A percentile compares a stretch with the other conserved stretches of the same genome.
These are phyloP conservation scores for Cladophialophora psammophila DNA, from an alignment of 2,329 filamentous ascomycete species.

Conservation along the genomic window DNA sequence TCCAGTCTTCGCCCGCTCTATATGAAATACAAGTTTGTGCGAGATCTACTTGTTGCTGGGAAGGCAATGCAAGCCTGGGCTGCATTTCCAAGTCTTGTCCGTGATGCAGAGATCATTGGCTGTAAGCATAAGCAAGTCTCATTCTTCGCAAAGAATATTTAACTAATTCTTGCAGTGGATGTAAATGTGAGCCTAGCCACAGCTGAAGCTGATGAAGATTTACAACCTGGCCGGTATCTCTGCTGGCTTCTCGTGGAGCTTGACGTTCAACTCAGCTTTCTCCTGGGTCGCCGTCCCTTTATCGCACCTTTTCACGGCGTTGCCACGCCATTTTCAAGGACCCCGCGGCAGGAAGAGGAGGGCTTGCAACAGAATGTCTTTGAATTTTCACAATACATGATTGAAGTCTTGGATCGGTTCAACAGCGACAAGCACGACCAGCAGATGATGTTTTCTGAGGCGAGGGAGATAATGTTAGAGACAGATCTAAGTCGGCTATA, in stretches of 20 bases:
- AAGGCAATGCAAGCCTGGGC: constrained; percentile 32
- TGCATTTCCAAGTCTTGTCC: constrained; percentile 26
- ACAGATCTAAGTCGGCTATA: constrained; percentile 19
- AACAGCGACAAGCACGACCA: constrained; percentile 6
- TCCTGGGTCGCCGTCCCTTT: constrained; percentile 31
- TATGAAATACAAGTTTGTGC: constrained; percentile 21
- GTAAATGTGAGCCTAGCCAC: background rate
- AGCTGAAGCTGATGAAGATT: constrained; percentile 2
- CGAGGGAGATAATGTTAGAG: constrained; percentile 16
- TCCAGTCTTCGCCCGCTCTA: constrained; percentile 23
- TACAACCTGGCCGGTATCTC: constrained; percentile 28
- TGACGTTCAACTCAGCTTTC: constrained; percentile 32
- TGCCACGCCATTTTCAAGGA: constrained; percentile 13
- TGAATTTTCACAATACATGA: constrained; percentile 29
- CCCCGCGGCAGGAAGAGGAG: constrained; percentile 15
- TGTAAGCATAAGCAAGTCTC: constrained; percentile 22
- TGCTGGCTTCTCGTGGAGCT: constrained; percentile 36
- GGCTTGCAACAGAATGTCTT: constrained; percentile 14
- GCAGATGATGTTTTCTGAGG: background rate
- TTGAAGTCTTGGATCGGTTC: constrained; percentile 21
- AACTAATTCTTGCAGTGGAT: constrained; percentile 28
- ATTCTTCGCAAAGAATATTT: background rate
- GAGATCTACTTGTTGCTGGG: constrained; percentile 27
- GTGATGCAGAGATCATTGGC: constrained; percentile 29
- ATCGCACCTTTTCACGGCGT: constrained; percentile 21